Base-by-base conservation (phyloP, 2,329 filamentous ascomycete species). In the Clonostachys rhizophaga region DNA sequence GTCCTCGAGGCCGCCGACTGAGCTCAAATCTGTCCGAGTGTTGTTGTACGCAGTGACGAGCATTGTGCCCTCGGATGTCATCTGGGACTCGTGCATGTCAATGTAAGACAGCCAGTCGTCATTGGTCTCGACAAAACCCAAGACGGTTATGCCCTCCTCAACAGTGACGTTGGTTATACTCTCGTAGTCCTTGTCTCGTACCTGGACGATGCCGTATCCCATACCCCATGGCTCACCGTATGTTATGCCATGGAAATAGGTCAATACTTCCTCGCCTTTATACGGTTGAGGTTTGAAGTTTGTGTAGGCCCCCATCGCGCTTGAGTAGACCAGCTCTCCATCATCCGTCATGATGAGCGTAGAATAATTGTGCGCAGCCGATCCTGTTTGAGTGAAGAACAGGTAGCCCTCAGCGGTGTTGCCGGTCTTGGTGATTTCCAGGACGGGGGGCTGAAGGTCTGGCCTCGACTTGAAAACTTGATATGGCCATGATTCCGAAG, bases 171-270 rank as follows among this genome's bases (percentile, higher is more conserved):
- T 45, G 43, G 18, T 18, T 6, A 45, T 49, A 43, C 47, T 57
- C 5, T 54, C 51, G 20, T 67, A 66, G 12, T 56, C 50, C 39
- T 56, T 49, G 30, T 67, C 56, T 24, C 63, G 56, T 11, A 64
- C 52, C 24, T 63, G 45, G 5, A 63, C 50, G 12, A 64, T 53
- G 16, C 64, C 64, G 14, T 62, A 61, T 3, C 63, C 64, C 40
- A 59, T 58, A 9, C 58, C 57, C 5, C 50, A 58, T 2, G 58
- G 58, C 40, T 56, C 50, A 34, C 56, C 13, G 42, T 57, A 46
- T 10, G 55, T 55, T 4, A 47, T 44, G 6, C 64, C 63, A 4
- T 56, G 55, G 54, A 59, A 65, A 24, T 57, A 50, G 0, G 62
- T 64, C 4, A 66, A 34, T n/a, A 59, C 59, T 5, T 58, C 54